A percentile compares a stretch with the other conserved stretches of the same genome.
Conservation (phyloP, 2,329 filamentous ascomycete genomes). For the Nothopassalora personata region DNA sequence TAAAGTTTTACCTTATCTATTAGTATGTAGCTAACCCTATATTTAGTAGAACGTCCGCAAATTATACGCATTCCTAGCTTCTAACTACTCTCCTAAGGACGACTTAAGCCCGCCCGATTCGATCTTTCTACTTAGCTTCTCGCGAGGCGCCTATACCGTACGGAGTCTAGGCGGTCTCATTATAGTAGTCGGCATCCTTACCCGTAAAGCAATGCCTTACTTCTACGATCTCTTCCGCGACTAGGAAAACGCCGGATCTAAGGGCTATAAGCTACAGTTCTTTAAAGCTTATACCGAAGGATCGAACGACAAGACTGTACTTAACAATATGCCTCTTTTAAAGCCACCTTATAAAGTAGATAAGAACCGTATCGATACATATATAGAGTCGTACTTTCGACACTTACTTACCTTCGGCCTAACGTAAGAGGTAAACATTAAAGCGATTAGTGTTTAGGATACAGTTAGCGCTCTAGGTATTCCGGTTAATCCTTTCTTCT, state of each 20-base stretch:
- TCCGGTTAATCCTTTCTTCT: conserved; percentile 31
- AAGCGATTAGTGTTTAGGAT: conserved; percentile 39
- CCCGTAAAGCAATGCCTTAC: conserved; percentile 30
- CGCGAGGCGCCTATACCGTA: conserved; percentile 42
- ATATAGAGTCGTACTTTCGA: conserved; percentile 26
- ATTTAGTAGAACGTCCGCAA: conserved; percentile 57
- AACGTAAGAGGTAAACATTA: conserved; percentile 30
- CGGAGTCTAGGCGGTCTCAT: conserved; percentile 42
- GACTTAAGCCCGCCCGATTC: conserved; percentile 33
- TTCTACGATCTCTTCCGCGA: conserved; percentile 34
- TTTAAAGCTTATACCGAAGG: conserved; percentile 25
- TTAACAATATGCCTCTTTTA: conserved; percentile 2
- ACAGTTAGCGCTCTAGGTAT: conserved; percentile 42
- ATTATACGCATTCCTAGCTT: conserved; percentile 57
- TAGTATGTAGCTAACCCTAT: no score
- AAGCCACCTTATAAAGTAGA: conserved; percentile 10
- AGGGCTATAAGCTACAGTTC: conserved; percentile 27
- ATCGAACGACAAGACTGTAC: conserved; percentile 17
- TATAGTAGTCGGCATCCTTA: conserved; percentile 40
- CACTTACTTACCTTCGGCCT: conserved; percentile 22
- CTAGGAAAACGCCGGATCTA: conserved; percentile 30
- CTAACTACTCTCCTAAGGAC: conserved; percentile 48
- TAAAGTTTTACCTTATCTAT: no score
- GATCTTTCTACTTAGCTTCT: conserved; percentile 44
- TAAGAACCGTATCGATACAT: conserved; percentile 20